Percentiles rank a stretch among this genome's conserved stretches.
These are phyloP conservation scores for Diddensiella santjacobensis DNA, from an alignment of 805 yeast genomes.

Conservation along the genomic window DNA sequence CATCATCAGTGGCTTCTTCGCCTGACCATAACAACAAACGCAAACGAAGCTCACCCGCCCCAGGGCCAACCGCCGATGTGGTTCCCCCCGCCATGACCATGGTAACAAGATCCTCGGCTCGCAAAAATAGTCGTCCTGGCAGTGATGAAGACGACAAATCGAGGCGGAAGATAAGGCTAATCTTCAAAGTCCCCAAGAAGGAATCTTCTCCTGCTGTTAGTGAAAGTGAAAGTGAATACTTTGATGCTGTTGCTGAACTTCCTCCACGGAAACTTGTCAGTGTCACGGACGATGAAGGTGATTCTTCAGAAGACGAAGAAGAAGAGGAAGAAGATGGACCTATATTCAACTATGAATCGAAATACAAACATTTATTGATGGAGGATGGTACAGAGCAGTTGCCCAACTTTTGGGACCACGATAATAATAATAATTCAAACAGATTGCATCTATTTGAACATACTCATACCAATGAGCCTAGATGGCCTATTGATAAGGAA, in stretches of 20 bases:
- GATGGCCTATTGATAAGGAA: constrained; percentile 27
- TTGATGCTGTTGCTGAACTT: constrained; percentile 5
- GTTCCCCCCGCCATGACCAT: constrained; percentile 3
- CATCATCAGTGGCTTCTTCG: not conserved
- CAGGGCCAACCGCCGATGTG: not conserved
- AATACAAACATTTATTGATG: constrained; percentile 6
- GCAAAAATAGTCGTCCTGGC: not conserved
- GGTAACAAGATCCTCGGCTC: constrained; percentile 3
- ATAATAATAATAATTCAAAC: not conserved
- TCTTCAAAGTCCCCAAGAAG: not conserved
- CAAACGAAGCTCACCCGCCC: not conserved
- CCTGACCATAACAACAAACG: not conserved
- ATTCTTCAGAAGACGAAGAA: constrained; percentile 9
- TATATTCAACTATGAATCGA: constrained; percentile 18
- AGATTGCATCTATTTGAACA: not conserved
- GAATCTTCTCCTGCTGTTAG: not conserved
- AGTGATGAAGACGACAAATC: not conserved
- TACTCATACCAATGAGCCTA: not conserved
- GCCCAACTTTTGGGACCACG: not conserved
- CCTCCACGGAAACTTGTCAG: not conserved
- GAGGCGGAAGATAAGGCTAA: not conserved
- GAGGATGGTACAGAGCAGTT: not conserved
- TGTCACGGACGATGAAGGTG: constrained; percentile 3
- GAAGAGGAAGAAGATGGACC: constrained; percentile 17
- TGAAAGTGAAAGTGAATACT: constrained; percentile 2